Base-by-base conservation (phyloP, 2,329 filamentous ascomycete genomes). In the Aspergillus quadrilineatus region DNA sequence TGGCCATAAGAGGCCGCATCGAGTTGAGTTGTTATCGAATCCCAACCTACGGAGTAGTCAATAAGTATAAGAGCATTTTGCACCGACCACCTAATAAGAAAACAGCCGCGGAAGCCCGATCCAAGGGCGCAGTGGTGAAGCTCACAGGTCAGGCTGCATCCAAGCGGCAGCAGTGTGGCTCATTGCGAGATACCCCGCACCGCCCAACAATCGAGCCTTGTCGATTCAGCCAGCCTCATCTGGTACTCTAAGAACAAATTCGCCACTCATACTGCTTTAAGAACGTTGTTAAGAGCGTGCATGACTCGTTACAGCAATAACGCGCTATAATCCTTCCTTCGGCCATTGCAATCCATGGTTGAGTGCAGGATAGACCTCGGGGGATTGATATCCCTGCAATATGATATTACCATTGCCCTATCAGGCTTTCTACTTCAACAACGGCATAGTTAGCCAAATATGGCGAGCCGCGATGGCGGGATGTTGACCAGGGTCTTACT, bases 401-500 rank as follows among this genome's bases (percentile, higher is more conserved):
- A 30, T 37, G 34, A 41, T 50, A 26, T 52, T 17, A 29, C 12
- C 46, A 29, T 47, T 37, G 46, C 53, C 57, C 57, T 61, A 61
- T 65, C 57, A 63, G 44, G 53, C 53, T 28, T 12, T 41, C 36
- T 17, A 46, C 43, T 42, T 36, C 39, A 26, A 43, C 45, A 46
- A 36, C 49, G 58, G 55, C 36, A 56, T 57, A 39, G 22, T 47
- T 57, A 58, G 52, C 44, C 42, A 41, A 50, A 49, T 22, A 49
- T 44, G 37, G 53, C 49, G 41, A 57, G 44, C 54, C 55, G 53
- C 46, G 46, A 58, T 57, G 52, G 48, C 47, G 48, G 44, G 48
- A 55, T 45, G 32, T 39, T 44, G 50, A 56, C 61, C 17, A 42
- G 58, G 55, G 52, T 52, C 50, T 53, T 45, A 69, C 67, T 72